Base-by-base conservation (phyloP, 2,329 filamentous ascomycete species). In the Sarocladium brachiariae region DNA sequence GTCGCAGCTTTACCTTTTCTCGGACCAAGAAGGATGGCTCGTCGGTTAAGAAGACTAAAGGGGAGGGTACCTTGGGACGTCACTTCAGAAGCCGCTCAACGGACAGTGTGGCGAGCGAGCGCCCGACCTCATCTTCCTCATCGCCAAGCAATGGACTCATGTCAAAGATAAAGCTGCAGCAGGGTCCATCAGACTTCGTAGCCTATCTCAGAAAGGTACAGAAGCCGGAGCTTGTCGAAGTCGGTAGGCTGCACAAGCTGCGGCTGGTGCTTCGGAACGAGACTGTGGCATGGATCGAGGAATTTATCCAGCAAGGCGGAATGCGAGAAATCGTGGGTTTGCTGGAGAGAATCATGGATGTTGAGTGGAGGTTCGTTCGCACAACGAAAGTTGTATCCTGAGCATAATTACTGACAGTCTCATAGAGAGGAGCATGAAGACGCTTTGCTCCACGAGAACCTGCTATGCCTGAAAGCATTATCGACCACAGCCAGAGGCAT, bases 201-300 rank as follows among this genome's bases (percentile, higher is more conserved):
- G 76, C 80, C 19, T 96, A 96, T 64, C 71, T 96, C 58, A 80
- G 81, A 60, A 91, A 89, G 66, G 84, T 87, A 1, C 85, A 84
- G 57, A 86, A 89, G 67, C 90, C 90, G 0, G 81, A 93, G 60
- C 73, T 83, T 34, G 85, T 96, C 9, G 92, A 97, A 65, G 88
- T 97, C n/a, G 90, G 91, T 39, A 92, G 93, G 64, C 71, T 99
- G 31, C 93, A 97, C 70, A 97, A 97, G 69, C 77, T 99, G 41
- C 83, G 92, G 13, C 77, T 96, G 18, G 71, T 97, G 49, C 76
- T 99, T 50, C 83, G 93, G 16, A 97, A 97, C 61, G 93, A 99
- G 71, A 95, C 92, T 0, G 89, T 99, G 5, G 81, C 86, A 11
- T 99, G 93, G 93, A 95, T 95, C 2, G 89, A 97, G 63, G 80